Evolutionary conservation across 1,284 basidiomycete species (phyloP).

Genomic region (Trichosporon ovoides): DNA sequence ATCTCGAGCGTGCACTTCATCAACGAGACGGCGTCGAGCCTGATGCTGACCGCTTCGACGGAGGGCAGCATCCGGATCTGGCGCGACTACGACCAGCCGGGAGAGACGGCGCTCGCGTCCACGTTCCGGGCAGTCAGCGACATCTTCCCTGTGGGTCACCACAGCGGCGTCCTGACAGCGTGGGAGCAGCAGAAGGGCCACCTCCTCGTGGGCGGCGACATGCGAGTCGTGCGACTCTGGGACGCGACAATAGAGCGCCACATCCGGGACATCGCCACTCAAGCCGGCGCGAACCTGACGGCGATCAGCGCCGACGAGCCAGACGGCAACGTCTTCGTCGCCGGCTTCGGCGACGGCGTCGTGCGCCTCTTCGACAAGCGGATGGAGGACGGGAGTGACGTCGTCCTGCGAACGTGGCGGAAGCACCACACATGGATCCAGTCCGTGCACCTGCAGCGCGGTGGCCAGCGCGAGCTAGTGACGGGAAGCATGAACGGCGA

Average conservation of each 20-base stretch:
- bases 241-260: slow-evolving; percentile 88
- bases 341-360: slow-evolving; percentile 88
- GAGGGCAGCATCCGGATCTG: slow-evolving; percentile 90
- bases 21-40: slow-evolving; percentile 90
- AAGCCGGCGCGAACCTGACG: slow-evolving; percentile 84
- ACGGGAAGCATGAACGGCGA: slow-evolving; percentile 92
- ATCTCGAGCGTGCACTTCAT: slow-evolving; percentile 91
- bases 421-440: slow-evolving; percentile 89
- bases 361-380: slow-evolving; percentile 90
- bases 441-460: slow-evolving; percentile 80
- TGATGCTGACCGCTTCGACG: slow-evolving; percentile 81
- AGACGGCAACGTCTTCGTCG: slow-evolving; percentile 73
- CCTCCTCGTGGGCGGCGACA: slow-evolving; percentile 84
- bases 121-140: slow-evolving; percentile 87
- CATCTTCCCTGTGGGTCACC: slow-evolving; percentile 58
- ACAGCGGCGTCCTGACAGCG: slow-evolving; percentile 76
- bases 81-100: slow-evolving; percentile 66
- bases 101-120: slow-evolving; percentile 73
- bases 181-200: slow-evolving; percentile 90
- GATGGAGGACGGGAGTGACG: slow-evolving; percentile 73
- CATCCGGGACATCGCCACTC: slow-evolving; percentile 68
- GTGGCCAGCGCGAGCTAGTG: slow-evolving; percentile 66
- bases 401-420: slow-evolving; percentile 67
- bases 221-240: slow-evolving; percentile 84
- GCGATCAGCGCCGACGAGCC: slow-evolving; percentile 72